Percentiles rank a stretch among this genome's conserved stretches.
Evolutionary conservation across 2,329 filamentous ascomycete genomes (phyloP).

Genomic region (Beauveria australis): DNA sequence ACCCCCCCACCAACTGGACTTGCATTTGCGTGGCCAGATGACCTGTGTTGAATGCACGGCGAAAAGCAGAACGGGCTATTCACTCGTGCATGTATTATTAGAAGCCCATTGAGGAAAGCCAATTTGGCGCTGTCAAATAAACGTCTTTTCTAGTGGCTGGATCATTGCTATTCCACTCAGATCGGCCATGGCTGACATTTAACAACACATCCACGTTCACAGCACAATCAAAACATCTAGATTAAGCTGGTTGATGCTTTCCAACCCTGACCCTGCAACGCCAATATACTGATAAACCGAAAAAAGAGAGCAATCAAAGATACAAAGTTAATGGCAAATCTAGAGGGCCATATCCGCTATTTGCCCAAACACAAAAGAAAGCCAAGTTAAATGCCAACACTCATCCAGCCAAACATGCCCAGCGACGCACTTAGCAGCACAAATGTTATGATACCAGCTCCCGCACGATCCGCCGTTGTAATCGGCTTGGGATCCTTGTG

Average conservation of each 20-base stretch:
- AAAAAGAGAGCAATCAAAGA: neutral
- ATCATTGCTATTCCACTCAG: too few species aligned
- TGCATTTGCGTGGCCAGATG: neutral
- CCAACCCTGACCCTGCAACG: constrained; percentile 1
- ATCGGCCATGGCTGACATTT: too few species aligned
- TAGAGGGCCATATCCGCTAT: neutral
- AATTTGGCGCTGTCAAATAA: too few species aligned
- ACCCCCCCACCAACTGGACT: neutral
- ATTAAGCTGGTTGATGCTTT: neutral
- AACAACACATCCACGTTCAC: too few species aligned
- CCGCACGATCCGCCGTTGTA: constrained; percentile 36
- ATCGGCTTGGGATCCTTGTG: constrained; percentile 26
- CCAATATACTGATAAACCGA: neutral
- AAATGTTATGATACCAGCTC: constrained; percentile 39
- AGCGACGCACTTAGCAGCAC: constrained; percentile 32
- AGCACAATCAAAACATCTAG: neutral
- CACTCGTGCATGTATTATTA: too few species aligned
- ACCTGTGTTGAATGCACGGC: neutral
- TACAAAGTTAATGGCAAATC: neutral
- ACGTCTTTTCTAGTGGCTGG: too few species aligned
- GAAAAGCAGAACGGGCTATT: too few species aligned
- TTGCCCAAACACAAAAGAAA: neutral
- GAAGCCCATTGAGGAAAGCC: too few species aligned
- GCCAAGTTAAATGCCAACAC: constrained; percentile 24
- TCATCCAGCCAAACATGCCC: constrained; percentile 42